Evolutionary conservation across 768 basidiomycete genomes (phyloP).

Genomic region (Hygrocybe coccinea): DNA sequence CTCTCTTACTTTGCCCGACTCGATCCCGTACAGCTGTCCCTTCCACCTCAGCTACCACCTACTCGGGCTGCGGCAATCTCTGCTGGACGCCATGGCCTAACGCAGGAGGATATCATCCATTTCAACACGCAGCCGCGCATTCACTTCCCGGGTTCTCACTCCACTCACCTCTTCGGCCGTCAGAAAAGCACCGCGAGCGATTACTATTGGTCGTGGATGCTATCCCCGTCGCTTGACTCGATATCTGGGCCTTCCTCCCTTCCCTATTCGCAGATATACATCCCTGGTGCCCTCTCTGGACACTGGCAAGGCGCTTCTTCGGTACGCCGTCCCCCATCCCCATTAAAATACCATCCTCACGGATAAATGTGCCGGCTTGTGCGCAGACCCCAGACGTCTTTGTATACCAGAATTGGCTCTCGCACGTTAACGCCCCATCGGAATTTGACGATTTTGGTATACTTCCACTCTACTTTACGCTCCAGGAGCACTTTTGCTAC

Average conservation of each 20-base stretch:
- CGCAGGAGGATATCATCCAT: slow-evolving; percentile 44
- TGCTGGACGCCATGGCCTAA: slow-evolving; percentile 35
- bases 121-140: slow-evolving; percentile 39
- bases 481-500: slow-evolving; percentile 46
- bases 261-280: slow-evolving; percentile 26
- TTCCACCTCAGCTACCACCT: slow-evolving; percentile 37
- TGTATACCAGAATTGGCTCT: slow-evolving; percentile 36
- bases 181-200: slow-evolving; percentile 6
- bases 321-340: slow-evolving; percentile 26
- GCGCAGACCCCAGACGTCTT: background rate
- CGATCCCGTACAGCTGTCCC: slow-evolving; percentile 30
- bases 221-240: slow-evolving; percentile 9
- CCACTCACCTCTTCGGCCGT: slow-evolving; percentile 15
- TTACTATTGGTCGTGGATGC: background rate
- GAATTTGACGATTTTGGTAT: slow-evolving; percentile 35
- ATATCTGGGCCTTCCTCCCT: background rate
- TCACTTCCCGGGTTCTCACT: slow-evolving; percentile 8
- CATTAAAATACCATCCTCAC: background rate
- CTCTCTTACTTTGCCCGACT: slow-evolving; percentile 44
- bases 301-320: slow-evolving; percentile 48
- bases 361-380: too few relatives aligned
- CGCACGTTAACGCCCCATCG: slow-evolving; percentile 29
- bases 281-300: slow-evolving; percentile 42
- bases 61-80: slow-evolving; percentile 33
- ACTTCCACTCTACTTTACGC: slow-evolving; percentile 43